Evolutionary conservation across 306 rosid genomes (phyloP).

Genomic region (Acacia confusa): DNA sequence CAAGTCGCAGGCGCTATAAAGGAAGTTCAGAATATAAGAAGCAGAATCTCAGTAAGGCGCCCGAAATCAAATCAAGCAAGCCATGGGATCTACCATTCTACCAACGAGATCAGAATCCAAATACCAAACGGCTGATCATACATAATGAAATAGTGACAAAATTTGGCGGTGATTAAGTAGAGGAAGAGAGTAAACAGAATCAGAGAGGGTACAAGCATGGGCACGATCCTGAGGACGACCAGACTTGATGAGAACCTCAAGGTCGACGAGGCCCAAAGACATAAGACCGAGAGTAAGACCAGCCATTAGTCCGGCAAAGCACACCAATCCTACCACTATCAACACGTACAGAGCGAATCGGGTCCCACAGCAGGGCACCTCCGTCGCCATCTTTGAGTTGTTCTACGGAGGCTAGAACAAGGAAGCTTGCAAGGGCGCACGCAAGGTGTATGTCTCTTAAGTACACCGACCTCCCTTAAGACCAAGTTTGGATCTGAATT

Average conservation of each 20-base stretch:
- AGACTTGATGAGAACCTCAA: constrained; percentile 91
- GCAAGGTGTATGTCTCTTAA: not conserved
- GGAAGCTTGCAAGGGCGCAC: constrained; percentile 10
- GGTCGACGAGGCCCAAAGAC: constrained; percentile 96
- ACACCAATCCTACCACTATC: constrained; percentile 60
- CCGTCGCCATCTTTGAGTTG: constrained; percentile 54
- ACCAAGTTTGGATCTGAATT: not conserved
- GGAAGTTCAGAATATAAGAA: not conserved
- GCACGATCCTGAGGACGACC: constrained; percentile 94
- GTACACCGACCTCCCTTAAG: not conserved
- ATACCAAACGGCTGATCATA: not conserved
- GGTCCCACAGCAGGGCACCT: constrained; percentile 64
- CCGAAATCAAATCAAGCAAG: not conserved
- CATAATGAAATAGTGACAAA: not conserved
- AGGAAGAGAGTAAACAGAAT: not conserved
- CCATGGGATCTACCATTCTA: not conserved
- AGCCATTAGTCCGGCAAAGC: constrained; percentile 94
- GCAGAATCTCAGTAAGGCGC: not conserved
- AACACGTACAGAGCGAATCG: constrained; percentile 55
- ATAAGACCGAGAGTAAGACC: constrained; percentile 97
- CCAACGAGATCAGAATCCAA: not conserved
- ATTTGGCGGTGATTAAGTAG: not conserved
- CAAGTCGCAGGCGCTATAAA: not conserved
- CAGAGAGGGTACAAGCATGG: constrained; percentile 55
- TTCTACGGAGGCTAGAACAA: not conserved